Evolutionary conservation across 176 grass and related monocot species (phyloP).

Genomic region (Oryza meyeriana): DNA sequence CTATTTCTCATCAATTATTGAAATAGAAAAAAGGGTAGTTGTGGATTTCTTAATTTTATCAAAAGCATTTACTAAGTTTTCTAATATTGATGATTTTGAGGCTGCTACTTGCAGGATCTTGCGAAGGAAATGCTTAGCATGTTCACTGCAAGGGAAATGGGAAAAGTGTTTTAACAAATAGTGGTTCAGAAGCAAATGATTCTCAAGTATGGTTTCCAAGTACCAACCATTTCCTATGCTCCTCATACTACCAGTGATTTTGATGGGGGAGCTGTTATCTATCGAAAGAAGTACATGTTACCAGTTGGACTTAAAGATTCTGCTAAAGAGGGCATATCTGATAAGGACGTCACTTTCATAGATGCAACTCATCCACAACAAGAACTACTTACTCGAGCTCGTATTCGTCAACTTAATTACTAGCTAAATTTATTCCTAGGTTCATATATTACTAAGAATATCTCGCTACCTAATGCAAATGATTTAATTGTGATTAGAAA

Average conservation of each 20-base stretch:
- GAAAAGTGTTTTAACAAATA: slow-evolving; percentile 97
- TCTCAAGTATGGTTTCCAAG: slow-evolving; percentile 56
- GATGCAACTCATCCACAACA: too few species aligned
- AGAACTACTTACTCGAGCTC: too few species aligned
- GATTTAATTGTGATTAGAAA: too few species aligned
- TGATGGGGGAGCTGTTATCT: too few species aligned
- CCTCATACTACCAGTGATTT: neutral
- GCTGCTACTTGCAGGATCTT: slow-evolving; percentile 66
- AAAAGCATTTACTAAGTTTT: neutral
- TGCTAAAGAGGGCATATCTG: too few species aligned
- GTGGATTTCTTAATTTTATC: neutral
- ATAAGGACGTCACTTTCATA: too few species aligned
- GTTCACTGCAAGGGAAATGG: slow-evolving; percentile 91
- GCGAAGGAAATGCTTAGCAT: slow-evolving; percentile 75
- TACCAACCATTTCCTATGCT: neutral
- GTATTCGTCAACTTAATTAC: too few species aligned
- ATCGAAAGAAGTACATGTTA: too few species aligned
- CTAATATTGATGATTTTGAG: neutral
- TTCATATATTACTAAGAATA: too few species aligned
- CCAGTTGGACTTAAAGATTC: too few species aligned
- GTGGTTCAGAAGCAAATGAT: slow-evolving; percentile 99
- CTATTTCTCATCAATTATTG: slow-evolving; percentile 2
- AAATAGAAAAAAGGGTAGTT: neutral
- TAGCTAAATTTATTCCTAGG: too few species aligned
- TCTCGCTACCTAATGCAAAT: too few species aligned